phyloP scores from a whole-genome alignment of 208 protist genomes.

The Strigomonas culicis region DNA sequence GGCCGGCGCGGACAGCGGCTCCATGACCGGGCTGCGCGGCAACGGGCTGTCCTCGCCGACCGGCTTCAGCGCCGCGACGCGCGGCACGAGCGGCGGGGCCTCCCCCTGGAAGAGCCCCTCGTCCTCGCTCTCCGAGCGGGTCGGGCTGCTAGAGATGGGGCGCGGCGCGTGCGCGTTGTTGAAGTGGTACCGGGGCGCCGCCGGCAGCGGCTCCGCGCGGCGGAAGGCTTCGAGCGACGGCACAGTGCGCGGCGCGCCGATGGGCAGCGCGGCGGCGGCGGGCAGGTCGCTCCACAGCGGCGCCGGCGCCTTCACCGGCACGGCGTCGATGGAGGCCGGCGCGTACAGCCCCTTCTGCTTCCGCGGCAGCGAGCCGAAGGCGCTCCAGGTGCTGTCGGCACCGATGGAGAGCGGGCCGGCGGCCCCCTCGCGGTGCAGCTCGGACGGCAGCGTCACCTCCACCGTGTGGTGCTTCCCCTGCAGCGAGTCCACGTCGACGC shows the following conservation, averaged over 20 bases:
- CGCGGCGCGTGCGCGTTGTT: constrained; percentile 22
- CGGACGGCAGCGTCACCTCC: not conserved
- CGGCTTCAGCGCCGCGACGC: constrained; percentile 21
- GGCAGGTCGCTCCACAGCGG: constrained; percentile 45
- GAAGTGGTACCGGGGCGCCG: not conserved
- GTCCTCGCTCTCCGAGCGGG: constrained; percentile 16
- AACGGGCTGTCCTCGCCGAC: constrained; percentile 17
- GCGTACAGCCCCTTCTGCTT: constrained; percentile 10
- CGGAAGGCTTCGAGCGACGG: constrained; percentile 42
- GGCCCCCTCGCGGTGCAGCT: not conserved
- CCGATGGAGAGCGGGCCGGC: constrained; percentile 28
- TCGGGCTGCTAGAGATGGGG: constrained; percentile 35
- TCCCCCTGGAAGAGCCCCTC: not conserved
- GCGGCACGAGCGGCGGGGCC: constrained; percentile 1
- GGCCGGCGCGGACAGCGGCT: not conserved
- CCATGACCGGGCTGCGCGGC: not conserved
- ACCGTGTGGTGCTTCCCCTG: constrained; percentile 3
- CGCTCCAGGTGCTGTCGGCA: constrained; percentile 36
- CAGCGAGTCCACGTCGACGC: not conserved
- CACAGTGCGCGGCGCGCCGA: constrained; percentile 11
- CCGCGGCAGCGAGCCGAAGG: constrained; percentile 11
- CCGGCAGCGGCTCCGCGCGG: constrained; percentile 6
- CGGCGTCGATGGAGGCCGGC: constrained; percentile 31
- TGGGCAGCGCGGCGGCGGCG: constrained; percentile 16
- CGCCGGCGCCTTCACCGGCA: constrained; percentile 18